phyloP scores from a whole-genome alignment of 441 rosid genomes.

The Gossypium schwendimanii region DNA sequence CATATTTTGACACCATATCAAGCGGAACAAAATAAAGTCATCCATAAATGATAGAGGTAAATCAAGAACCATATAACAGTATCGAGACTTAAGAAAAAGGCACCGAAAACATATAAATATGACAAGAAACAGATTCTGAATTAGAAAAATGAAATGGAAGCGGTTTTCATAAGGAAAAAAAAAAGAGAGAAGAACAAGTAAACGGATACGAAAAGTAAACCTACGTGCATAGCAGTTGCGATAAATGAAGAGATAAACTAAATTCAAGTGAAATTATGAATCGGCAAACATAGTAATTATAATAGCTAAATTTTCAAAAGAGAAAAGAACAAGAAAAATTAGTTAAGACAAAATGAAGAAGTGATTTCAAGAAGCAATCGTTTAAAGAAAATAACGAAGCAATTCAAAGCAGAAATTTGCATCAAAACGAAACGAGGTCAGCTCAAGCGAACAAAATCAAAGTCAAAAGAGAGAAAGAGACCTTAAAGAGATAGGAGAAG shows the following conservation, averaged over 20 bases:
- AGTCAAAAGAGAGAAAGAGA: constrained; percentile 14
- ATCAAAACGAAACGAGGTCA: background rate
- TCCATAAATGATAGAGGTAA: background rate
- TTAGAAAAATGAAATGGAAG: background rate
- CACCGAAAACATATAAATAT: background rate
- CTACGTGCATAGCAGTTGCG: background rate
- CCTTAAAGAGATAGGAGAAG: constrained; percentile 82
- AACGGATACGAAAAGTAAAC: background rate
- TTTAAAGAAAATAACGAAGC: background rate
- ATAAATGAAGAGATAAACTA: background rate
- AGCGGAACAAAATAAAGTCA: background rate
- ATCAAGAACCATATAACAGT: background rate
- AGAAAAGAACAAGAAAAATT: background rate
- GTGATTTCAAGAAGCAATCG: background rate
- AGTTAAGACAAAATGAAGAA: background rate
- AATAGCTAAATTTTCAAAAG: background rate
- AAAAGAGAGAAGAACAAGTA: background rate
- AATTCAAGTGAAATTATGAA: constrained; percentile 1
- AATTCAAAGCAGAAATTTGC: background rate
- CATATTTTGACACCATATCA: no score
- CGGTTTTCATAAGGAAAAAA: background rate
- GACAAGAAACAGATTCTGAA: background rate
- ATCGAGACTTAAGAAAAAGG: background rate
- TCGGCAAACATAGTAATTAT: background rate
- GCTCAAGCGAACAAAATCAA: background rate